Percentiles rank a stretch among this genome's conserved stretches.
phyloP scores from a whole-genome alignment of 169 alveolate species.

The Condylostoma magnum region DNA sequence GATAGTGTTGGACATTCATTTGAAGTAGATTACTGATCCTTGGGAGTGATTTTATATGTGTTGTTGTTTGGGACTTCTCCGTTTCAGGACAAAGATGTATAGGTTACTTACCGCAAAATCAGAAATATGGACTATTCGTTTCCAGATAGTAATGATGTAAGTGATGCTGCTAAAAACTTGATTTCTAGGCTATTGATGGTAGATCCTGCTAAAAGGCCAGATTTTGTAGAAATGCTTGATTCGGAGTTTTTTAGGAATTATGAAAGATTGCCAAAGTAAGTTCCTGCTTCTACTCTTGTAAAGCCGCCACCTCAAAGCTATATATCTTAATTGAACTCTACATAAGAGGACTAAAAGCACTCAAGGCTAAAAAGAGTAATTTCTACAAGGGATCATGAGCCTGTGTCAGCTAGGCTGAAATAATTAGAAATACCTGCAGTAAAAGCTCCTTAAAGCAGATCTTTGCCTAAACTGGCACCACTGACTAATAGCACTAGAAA shows the following conservation, averaged over 20 bases:
- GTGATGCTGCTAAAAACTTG: slow-evolving; percentile 11
- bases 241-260: slow-evolving; percentile 68
- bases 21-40: slow-evolving; percentile 82
- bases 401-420: too few relatives aligned
- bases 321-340: too few relatives aligned
- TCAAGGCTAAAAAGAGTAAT: too few relatives aligned
- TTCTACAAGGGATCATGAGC: too few relatives aligned
- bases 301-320: slow-evolving; percentile 75
- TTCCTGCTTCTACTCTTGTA: slow-evolving; percentile 68
- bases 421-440: too few relatives aligned
- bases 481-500: too few relatives aligned
- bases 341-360: too few relatives aligned
- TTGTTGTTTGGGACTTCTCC: slow-evolving; percentile 81
- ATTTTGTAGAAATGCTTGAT: neutral
- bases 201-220: slow-evolving; percentile 11
- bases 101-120: slow-evolving; percentile 81
- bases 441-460: too few relatives aligned
- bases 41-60: slow-evolving; percentile 83
- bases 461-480: too few relatives aligned
- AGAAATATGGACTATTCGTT: slow-evolving; percentile 71
- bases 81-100: slow-evolving; percentile 79
- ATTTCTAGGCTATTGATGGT: neutral
- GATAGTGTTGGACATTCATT: slow-evolving; percentile 63
- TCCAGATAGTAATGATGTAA: slow-evolving; percentile 31
- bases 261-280: slow-evolving; percentile 54